Base-by-base conservation (phyloP, 768 basidiomycete genomes). In the Dentipellis sp. region DNA sequence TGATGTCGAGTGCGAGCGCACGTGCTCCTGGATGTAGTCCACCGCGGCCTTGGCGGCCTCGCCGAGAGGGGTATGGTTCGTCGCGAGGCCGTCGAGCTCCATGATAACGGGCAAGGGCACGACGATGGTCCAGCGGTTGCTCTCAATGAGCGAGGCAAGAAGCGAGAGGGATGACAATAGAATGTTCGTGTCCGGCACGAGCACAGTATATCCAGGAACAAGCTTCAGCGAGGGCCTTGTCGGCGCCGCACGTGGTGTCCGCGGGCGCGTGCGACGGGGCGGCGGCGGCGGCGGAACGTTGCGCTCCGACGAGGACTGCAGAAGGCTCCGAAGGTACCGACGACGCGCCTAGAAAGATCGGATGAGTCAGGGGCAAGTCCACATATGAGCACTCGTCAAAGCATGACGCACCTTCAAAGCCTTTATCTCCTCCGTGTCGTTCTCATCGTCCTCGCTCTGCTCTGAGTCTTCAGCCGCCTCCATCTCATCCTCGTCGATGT, bases 151-250 rank as follows among this genome's bases (percentile, higher is more conserved):
- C 11, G 84, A 78, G 0, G 80, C 69, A 57, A 99, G 76, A 61
- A 87, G 74, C 0, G 83, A 68, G 4, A 97, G 75, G 0, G 91
- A 92, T 0, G 91, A 88, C 14, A 98, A 78, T 0, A 99, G 75
- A 55, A 97, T 90, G 72, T 98, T 98, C 50, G 95, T 97, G 70
- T 98, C 95, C 65, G 95, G 75, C 29, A 99, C 86, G 56, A 99
- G 85, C 47, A 88, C 75, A 10, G 92, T 92, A 70, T 93, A 97
- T 2, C 95, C 95, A 3, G 90, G 78, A 6, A 89, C 73, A 61
- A 92, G 79, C 50, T 74, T 72, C 16, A 89, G 67, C 9, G 58
- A 16, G 66, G 38, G 55, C 59, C 57, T 58, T 66, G 60, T 61
- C 19, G 40, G 14, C 8, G 40, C 40, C 3, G 69, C 53, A 50